Conservation (phyloP, 129 eudicot species). For the Erigeron canadensis region DNA sequence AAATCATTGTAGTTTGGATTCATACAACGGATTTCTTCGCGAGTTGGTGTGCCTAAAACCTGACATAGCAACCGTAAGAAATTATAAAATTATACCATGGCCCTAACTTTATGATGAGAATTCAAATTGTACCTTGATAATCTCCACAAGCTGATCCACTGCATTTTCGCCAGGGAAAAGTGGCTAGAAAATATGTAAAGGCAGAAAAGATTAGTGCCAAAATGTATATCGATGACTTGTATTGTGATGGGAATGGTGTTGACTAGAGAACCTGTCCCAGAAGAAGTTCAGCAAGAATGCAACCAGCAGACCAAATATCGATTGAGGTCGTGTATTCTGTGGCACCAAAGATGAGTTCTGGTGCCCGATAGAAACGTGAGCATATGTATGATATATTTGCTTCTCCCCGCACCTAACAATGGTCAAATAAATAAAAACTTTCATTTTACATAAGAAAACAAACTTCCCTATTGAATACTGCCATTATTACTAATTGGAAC, state of each 20-base stretch:
- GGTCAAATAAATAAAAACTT: constrained; percentile 6
- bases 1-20: constrained; percentile 89
- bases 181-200: constrained; percentile 45
- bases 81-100: not conserved
- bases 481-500: not conserved
- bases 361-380: constrained; percentile 92
- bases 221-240: not conserved
- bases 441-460: not conserved
- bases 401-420: constrained; percentile 77
- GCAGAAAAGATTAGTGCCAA: not conserved
- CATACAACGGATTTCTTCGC: constrained; percentile 96
- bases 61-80: constrained; percentile 33
- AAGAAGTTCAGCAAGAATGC: constrained; percentile 95
- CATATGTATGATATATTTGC: constrained; percentile 92
- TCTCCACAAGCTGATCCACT: constrained; percentile 95
- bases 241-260: not conserved
- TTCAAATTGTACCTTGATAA: constrained; percentile 65
- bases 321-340: constrained; percentile 84
- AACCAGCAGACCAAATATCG: constrained; percentile 98
- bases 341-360: constrained; percentile 95
- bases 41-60: constrained; percentile 99
- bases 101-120: not conserved
- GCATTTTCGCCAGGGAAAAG: constrained; percentile 97
- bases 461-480: not conserved
- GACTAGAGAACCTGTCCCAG: constrained; percentile 71